Conservation (phyloP, 2,329 filamentous ascomycete species). For the Colletotrichum euphorbiae region DNA sequence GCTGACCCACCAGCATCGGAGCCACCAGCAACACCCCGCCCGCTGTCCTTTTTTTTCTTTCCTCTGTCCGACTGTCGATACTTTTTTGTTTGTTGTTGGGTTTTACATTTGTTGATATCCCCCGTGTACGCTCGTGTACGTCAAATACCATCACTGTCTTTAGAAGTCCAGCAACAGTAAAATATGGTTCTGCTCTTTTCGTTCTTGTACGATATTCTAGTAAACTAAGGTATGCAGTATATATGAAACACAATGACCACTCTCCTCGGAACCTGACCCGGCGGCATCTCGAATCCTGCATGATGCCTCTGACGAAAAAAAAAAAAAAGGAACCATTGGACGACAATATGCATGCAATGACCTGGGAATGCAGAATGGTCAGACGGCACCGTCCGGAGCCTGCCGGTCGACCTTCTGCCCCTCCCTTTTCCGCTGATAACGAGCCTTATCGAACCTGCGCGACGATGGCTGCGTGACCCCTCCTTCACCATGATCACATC, state of each 20-base stretch:
- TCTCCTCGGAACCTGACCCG: not conserved
- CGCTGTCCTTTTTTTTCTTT: not conserved
- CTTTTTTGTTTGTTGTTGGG: not conserved
- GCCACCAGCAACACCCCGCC: not conserved
- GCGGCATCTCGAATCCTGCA: not conserved
- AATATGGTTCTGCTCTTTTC: not conserved
- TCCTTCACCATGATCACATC: conserved; percentile 37
- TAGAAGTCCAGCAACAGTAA: not conserved
- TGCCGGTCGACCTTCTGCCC: not conserved
- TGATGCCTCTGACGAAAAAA: not conserved
- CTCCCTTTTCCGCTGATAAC: conserved; percentile 11
- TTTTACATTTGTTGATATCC: conserved; percentile 35
- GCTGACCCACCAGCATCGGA: not conserved
- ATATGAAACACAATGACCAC: not conserved
- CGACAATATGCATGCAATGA: not conserved
- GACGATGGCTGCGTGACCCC: conserved; percentile 21
- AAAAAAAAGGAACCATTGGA: no score
- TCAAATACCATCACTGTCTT: conserved; percentile 25
- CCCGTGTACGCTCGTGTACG: conserved; percentile 20
- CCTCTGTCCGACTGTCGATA: no score
- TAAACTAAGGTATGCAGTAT: not conserved
- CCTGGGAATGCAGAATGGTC: conserved; percentile 2
- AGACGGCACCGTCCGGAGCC: conserved; percentile 9
- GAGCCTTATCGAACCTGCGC: conserved; percentile 34
- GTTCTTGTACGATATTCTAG: not conserved